Evolutionary conservation across 1,284 basidiomycete species (phyloP), one percentile per base, ranked within the genome.

Genomic region (Hymenochaete sp.): DNA sequence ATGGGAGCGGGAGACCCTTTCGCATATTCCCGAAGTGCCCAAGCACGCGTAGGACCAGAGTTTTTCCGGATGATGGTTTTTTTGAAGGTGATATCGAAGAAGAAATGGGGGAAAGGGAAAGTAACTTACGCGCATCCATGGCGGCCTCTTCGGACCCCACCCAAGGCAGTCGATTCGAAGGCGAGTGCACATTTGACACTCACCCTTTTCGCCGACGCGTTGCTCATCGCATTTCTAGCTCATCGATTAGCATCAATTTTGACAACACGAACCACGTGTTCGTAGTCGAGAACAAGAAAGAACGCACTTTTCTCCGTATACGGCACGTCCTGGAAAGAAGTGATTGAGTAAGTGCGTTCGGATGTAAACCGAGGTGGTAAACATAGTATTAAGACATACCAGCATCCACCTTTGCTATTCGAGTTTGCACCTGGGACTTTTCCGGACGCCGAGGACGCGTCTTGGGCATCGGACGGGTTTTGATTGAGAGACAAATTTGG

Each of bases 221-320:
- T 82, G 77, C 57, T 87, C 84, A 61, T 88, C 85, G 61, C 85
- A 88, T 82, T 86, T 86, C 83, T 87, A n/a, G n/a, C n/a, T n/a
- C n/a, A n/a, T 58, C 1, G 37, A 19, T 16, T 4, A 22, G 13
- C n/a, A n/a, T n/a, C n/a, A n/a, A n/a, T n/a, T n/a, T n/a, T n/a
- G n/a, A n/a, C n/a, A n/a, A n/a, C n/a, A n/a, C n/a, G n/a, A n/a
- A n/a, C n/a, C n/a, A n/a, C n/a, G n/a, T n/a, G n/a, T n/a, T n/a
- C n/a, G n/a, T n/a, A n/a, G n/a, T n/a, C n/a, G n/a, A n/a, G n/a
- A n/a, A n/a, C n/a, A n/a, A n/a, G n/a, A n/a, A n/a, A n/a, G 27
- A 31, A 42, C 72, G 53, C 55, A 84, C 84, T 69, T 88, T 87
- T 65, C 83, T 70, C 53, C 85, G 75, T 32, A 88, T 63, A 27